A percentile compares a stretch with the other conserved stretches of the same genome.
Evolutionary conservation across 306 rosid species (phyloP).

Genomic region (Vigna reflexopilosa): DNA sequence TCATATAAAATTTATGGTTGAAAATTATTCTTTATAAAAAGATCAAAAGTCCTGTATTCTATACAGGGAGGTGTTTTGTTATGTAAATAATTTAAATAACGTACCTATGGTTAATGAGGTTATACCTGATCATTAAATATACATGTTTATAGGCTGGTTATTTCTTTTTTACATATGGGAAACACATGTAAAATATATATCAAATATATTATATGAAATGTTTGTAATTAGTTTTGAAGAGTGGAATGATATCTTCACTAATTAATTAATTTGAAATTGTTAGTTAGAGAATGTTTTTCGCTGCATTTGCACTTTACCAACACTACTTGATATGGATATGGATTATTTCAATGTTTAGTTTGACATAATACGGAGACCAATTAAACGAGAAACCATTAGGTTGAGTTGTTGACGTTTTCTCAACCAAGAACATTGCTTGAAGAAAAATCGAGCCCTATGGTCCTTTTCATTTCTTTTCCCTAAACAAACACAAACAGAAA

Average conservation of each 20-base stretch:
- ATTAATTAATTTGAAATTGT: neutral
- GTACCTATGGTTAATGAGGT: neutral
- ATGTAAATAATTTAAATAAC: neutral
- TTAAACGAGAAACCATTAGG: slow-evolving; percentile 7
- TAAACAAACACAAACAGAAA: neutral
- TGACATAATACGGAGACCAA: neutral
- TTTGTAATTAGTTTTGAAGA: too few species aligned
- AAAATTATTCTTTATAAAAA: neutral
- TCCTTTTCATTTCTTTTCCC: neutral
- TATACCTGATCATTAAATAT: neutral
- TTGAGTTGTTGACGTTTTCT: slow-evolving; percentile 50
- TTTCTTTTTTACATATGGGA: too few species aligned
- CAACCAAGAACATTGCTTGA: slow-evolving; percentile 41
- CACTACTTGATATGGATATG: neutral
- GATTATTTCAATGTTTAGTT: slow-evolving; percentile 30
- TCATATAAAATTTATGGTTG: neutral
- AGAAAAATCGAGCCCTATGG: neutral
- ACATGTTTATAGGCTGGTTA: neutral
- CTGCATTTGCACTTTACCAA: slow-evolving; percentile 10
- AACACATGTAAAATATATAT: too few species aligned
- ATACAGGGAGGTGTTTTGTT: too few species aligned
- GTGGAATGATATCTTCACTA: neutral
- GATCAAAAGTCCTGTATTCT: neutral
- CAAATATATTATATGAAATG: too few species aligned
- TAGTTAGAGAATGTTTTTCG: neutral